A percentile compares a stretch with the other conserved stretches of the same genome.
phyloP scores from a whole-genome alignment of 805 yeast genomes.

The Metahyphopichia silvanorum region DNA sequence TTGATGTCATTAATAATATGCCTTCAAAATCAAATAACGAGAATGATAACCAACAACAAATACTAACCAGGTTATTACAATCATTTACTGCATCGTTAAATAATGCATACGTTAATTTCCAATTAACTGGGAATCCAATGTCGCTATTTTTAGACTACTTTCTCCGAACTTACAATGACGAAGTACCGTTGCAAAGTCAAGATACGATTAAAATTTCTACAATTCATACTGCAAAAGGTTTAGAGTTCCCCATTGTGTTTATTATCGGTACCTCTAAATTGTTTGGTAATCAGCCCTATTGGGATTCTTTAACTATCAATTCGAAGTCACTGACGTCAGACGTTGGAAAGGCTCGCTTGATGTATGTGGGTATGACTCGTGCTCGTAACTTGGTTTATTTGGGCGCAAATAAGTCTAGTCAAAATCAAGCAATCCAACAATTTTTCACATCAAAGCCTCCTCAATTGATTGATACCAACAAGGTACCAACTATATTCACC shows the following conservation, averaged over 20 bases:
- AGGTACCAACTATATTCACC: no score
- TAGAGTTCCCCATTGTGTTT: slow-evolving; percentile 71
- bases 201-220: slow-evolving; percentile 56
- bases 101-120: slow-evolving; percentile 11
- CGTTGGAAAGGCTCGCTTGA: slow-evolving; percentile 36
- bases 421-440: background rate
- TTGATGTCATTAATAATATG: slow-evolving; percentile 17
- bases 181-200: slow-evolving; percentile 19
- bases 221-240: slow-evolving; percentile 71
- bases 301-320: slow-evolving; percentile 11
- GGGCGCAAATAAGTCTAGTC: background rate
- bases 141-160: slow-evolving; percentile 36
- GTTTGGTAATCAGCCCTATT: background rate
- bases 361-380: slow-evolving; percentile 68
- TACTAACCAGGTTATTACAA: slow-evolving; percentile 10
- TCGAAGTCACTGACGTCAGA: slow-evolving; percentile 8
- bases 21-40: slow-evolving; percentile 1
- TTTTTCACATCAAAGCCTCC: no score
- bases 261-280: slow-evolving; percentile 19
- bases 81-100: slow-evolving; percentile 19
- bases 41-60: slow-evolving; percentile 5
- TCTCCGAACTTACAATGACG: slow-evolving; percentile 38
- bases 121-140: background rate
- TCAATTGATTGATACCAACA: no score
- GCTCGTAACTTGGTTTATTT: slow-evolving; percentile 47